phyloP scores from a whole-genome alignment of 2,329 filamentous ascomycete genomes.

The Botrytis cinerea region DNA sequence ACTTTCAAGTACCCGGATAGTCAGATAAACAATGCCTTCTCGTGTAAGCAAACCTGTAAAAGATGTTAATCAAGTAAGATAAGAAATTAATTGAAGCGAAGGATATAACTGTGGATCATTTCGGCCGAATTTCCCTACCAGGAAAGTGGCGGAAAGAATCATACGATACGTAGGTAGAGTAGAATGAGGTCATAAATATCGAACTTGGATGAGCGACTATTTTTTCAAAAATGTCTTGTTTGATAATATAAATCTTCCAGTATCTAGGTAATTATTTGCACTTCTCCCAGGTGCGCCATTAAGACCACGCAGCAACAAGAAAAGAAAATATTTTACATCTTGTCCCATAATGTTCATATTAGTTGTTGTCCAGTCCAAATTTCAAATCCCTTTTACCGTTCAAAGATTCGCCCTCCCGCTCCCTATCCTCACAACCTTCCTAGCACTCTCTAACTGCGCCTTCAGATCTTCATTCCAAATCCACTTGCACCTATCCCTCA shows the following conservation, averaged over 20 bases:
- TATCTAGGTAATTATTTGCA: not conserved
- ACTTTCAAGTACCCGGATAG: not conserved
- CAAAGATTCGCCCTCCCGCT: not conserved
- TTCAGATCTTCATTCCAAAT: conserved; percentile 44
- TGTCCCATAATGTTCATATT: not conserved
- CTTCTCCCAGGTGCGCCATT: not conserved
- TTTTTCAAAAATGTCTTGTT: not conserved
- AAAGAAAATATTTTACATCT: not conserved
- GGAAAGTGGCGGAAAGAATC: not conserved
- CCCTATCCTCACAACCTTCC: conserved; percentile 39
- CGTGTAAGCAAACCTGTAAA: not conserved
- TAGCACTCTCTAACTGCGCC: conserved; percentile 44
- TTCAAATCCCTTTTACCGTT: not conserved
- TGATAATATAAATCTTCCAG: not conserved
- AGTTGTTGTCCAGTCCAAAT: not conserved
- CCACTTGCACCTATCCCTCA: conserved; percentile 42
- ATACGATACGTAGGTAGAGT: not conserved
- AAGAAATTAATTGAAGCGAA: not conserved
- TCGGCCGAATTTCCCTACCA: not conserved
- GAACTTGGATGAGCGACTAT: not conserved
- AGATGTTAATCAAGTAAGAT: not conserved
- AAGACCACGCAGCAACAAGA: not conserved
- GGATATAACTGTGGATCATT: not conserved
- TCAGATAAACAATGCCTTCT: not conserved
- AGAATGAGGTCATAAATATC: not conserved